phyloP scores from a whole-genome alignment of 306 rosid genomes.

The Prunus davidiana region DNA sequence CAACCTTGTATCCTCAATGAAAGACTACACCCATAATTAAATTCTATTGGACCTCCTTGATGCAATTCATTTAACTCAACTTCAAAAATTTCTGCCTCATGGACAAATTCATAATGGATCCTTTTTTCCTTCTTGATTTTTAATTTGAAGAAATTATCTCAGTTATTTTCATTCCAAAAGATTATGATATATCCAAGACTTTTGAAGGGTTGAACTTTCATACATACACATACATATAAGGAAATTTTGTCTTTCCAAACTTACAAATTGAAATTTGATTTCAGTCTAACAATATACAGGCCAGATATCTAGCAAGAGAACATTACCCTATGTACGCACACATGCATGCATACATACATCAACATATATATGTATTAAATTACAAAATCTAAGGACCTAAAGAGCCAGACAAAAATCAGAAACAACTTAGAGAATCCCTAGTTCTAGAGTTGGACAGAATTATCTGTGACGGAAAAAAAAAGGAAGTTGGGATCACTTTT shows the following conservation, averaged over 20 bases:
- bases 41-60: conserved; percentile 1
- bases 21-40: not conserved
- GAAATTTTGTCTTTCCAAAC: not conserved
- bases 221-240: not conserved
- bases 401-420: not conserved
- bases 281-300: not conserved
- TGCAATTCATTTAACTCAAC: conserved; percentile 7
- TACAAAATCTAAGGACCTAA: not conserved
- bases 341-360: too few relatives aligned
- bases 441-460: not conserved
- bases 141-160: not conserved
- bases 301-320: not conserved
- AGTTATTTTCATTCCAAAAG: not conserved
- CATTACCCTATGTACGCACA: not conserved
- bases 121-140: not conserved
- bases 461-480: not conserved
- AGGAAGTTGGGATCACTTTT: not conserved
- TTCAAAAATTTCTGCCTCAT: not conserved
- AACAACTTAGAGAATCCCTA: not conserved
- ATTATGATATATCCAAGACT: not conserved
- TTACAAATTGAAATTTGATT: not conserved
- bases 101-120: not conserved
- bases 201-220: not conserved
- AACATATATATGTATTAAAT: too few relatives aligned
- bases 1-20: not conserved